Percentiles rank a stretch among this genome's conserved stretches.
phyloP scores from a whole-genome alignment of 2,329 filamentous ascomycete genomes.

The Cercospora brassicicola region DNA sequence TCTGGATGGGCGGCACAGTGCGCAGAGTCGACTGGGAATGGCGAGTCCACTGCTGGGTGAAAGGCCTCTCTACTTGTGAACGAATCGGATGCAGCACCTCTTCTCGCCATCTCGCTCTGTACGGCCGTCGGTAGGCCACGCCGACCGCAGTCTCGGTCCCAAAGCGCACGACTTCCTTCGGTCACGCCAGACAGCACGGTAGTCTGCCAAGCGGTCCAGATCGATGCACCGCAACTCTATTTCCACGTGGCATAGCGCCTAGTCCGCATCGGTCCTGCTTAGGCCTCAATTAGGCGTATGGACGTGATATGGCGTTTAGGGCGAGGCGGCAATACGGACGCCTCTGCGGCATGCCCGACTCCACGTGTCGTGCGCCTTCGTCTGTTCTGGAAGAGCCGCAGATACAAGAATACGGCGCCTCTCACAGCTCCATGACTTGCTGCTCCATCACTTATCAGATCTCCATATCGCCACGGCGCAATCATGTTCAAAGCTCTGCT shows the following conservation, averaged over 20 bases:
- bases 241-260: not conserved
- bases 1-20: no score
- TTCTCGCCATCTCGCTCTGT: not conserved
- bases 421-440: not conserved
- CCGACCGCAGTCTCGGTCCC: not conserved
- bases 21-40: no score
- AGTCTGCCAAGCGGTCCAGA: not conserved
- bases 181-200: not conserved
- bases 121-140: not conserved
- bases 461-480: not conserved
- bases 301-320: not conserved
- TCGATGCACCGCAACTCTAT: not conserved
- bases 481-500: conserved; percentile 1
- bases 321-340: not conserved
- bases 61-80: not conserved
- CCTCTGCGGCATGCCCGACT: not conserved
- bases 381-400: not conserved
- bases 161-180: no score
- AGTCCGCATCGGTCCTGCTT: not conserved
- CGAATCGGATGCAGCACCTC: not conserved
- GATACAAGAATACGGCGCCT: not conserved
- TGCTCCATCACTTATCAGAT: not conserved
- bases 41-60: no score
- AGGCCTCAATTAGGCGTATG: not conserved
- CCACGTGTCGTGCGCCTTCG: not conserved